phyloP scores from a whole-genome alignment of 257 asterid genomes.

The Solanum rostratum region DNA sequence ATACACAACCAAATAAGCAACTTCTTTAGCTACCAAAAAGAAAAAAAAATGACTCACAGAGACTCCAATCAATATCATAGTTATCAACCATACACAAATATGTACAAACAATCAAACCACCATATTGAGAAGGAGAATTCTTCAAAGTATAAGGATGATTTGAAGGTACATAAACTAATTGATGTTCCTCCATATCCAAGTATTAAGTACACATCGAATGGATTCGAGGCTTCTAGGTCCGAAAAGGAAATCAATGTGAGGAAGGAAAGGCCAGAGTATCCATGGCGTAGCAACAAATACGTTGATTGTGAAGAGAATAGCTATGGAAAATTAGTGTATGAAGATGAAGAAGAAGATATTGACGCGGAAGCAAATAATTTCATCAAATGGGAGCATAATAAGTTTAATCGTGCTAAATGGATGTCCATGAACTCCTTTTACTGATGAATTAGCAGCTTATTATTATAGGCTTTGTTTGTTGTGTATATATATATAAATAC shows the following conservation, averaged over 20 bases:
- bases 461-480: not conserved
- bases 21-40: not conserved
- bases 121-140: not conserved
- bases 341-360: not conserved
- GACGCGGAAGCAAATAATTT: not conserved
- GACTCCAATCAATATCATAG: not conserved
- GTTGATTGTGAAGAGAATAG: not conserved
- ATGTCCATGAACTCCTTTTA: not conserved
- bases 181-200: not conserved
- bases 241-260: not conserved
- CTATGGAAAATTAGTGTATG: not conserved
- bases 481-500: not conserved
- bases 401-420: not conserved
- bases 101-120: not conserved
- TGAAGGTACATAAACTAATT: not conserved
- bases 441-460: not conserved
- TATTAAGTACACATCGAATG: not conserved
- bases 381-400: not conserved
- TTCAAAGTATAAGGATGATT: not conserved
- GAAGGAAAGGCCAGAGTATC: not conserved
- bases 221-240: not conserved
- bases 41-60: not conserved
- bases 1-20: not conserved
- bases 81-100: not conserved
- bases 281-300: not conserved